Evolutionary conservation across 441 rosid genomes (phyloP), one percentile per base, ranked within the genome.

Genomic region (Gossypium davidsonii): DNA sequence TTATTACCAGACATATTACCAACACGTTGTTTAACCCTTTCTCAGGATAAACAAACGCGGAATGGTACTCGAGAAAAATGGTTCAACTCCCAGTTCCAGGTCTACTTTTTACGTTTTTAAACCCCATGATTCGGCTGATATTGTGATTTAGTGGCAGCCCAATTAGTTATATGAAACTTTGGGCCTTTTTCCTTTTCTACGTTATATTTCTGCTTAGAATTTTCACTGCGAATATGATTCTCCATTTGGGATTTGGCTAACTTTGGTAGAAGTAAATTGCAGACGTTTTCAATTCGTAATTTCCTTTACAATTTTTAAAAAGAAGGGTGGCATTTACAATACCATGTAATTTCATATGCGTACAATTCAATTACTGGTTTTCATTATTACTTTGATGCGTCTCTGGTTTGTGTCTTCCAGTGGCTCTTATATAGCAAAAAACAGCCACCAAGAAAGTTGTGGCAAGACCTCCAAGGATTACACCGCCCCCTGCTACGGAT

Each of bases 381-480:
- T 61, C 28, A 71, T 74, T 44, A 58, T 62, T 2, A 37, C 44
- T 28, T 52, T 62, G 65, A 51, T 60, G 60, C 57, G 37, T 37
- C 48, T 79, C 89, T 2, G 83, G 20, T 55, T 82, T 81, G 56
- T 76, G 88, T 76, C 88, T 87, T 67, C 90, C 64, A 0, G 97
- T 94, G 9, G 90, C 98, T 79, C 85, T 87, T 60, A 90, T 80
- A 77, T 91, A 91, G 70, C 93, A 90, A 76, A 91, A 85, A 76
- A 91, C 77, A 1, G 83, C 89, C 74, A 86, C 93, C 76, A 89
- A 72, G 73, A 91, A 91, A 2, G 86, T 77, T 7, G 88, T 82
- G 8, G 88, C 96, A 20, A 94, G 91, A 8, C 92, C 89, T 0
- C 92, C 97, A 0, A 91, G 84, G 18, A 94, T 89, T 28, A 90